Percentiles rank a stretch among this genome's conserved stretches.
These are phyloP conservation scores for Ganoderma resinaceum DNA, from an alignment of 1,284 basidiomycete genomes.

Conservation along the genomic window DNA sequence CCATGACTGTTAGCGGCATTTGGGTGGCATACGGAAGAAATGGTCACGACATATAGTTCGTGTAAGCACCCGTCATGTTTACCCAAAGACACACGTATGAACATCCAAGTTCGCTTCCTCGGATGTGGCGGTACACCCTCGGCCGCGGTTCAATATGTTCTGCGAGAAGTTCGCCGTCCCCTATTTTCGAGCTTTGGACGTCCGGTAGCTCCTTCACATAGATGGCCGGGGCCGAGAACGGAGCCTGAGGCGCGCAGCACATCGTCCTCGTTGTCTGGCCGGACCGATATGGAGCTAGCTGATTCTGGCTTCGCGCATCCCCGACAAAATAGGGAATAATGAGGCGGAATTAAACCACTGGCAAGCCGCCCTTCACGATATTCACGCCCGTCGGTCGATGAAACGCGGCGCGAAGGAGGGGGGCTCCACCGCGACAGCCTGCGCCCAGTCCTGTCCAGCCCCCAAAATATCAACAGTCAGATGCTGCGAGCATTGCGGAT, in stretches of 20 bases:
- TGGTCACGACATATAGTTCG: neutral
- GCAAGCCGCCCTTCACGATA: neutral
- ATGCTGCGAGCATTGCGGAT: neutral
- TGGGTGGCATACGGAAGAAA: neutral
- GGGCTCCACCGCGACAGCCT: neutral
- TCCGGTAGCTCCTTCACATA: neutral
- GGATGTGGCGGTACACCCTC: neutral
- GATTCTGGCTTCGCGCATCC: neutral
- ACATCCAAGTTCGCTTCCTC: conserved; percentile 3
- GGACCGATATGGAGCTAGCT: neutral
- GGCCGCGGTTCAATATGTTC: neutral
- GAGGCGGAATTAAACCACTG: neutral
- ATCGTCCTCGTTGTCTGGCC: neutral
- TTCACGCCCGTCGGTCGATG: neutral
- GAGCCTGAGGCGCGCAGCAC: neutral
- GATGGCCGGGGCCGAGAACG: neutral
- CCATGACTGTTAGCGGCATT: neutral
- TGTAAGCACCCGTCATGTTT: neutral
- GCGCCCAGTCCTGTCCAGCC: neutral
- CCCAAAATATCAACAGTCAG: neutral
- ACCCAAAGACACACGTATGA: neutral
- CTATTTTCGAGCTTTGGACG: neutral
- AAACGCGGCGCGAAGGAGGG: neutral
- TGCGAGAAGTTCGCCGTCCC: neutral
- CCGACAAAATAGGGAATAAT: neutral